Evolutionary conservation across 140 eudicot genomes (phyloP), one percentile per base, ranked within the genome.

Genomic region (Cichorium intybus): DNA sequence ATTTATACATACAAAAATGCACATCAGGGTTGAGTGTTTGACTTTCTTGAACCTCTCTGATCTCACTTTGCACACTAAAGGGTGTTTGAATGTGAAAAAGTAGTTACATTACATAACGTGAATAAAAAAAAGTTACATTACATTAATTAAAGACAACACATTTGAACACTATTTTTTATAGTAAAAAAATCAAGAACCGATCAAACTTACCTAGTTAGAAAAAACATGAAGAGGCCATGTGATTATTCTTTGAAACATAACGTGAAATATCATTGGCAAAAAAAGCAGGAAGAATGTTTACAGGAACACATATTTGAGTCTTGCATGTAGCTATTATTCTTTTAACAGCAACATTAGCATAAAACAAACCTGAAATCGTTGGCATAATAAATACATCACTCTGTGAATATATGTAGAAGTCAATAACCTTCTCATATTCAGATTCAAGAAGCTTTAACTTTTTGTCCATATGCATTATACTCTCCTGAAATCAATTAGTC

Each of bases 321-420:
- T 59, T 82, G 4, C 99, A 95, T 23, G 85, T 75, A 28, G 90
- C 85, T 43, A 93, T n/a, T n/a, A n/a, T 93, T 77, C 99, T 81
- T 79, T 74, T 88, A 29, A 97, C 99, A 22, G 95, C 99, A 28
- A 93, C 97, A 67, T 93, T 93, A 62, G 99, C 97, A 37, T 93
- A 93, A 72, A 93, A 93, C 71, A 93, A 75, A 22, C 99, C 99
- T 2, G 97, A 93, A 43, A 93, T 93, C 29, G 99, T 95, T 24
- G 99, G 97, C 37, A 86, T 90, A n/a, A n/a, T n/a, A 47, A 76
- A 88, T 5, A 92, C 95, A 37, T 92, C 96, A 51, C 98, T 92
- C 67, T 81, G 82, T 21, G 95, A 66, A 71, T 87, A 77, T 20
- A 88, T 72, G 50, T 92, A 85, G 75, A 81, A 92, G 76, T 92